A percentile compares a stretch with the other conserved stretches of the same genome.
These are phyloP conservation scores for Erucastrum elatum DNA, from an alignment of 345 rosid genomes.

Conservation along the genomic window DNA sequence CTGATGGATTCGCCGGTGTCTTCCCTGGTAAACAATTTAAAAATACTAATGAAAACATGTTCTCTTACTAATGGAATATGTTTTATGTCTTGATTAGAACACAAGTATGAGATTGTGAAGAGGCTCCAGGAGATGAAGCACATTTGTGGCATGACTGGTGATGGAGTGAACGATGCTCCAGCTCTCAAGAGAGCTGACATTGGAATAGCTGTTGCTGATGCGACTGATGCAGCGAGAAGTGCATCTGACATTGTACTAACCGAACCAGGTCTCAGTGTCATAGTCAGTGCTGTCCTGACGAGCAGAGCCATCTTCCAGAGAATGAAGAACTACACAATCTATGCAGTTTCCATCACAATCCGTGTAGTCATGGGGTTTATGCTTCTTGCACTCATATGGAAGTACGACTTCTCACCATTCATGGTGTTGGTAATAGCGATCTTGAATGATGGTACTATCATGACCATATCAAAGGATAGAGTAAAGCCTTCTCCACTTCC, in stretches of 20 bases:
- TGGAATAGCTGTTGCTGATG: slow-evolving; percentile 97
- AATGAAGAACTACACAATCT: slow-evolving; percentile 97
- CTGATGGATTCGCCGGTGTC: slow-evolving; percentile 95
- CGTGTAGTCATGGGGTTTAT: slow-evolving; percentile 84
- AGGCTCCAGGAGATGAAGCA: slow-evolving; percentile 83
- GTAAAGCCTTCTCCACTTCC: slow-evolving; percentile 88
- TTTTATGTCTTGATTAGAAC: slow-evolving; percentile 49
- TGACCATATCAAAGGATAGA: slow-evolving; percentile 81
- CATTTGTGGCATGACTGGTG: slow-evolving; percentile 98
- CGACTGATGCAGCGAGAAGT: slow-evolving; percentile 90
- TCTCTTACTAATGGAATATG: background rate
- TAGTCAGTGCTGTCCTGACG: slow-evolving; percentile 88
- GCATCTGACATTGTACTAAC: slow-evolving; percentile 94
- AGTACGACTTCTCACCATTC: slow-evolving; percentile 94
- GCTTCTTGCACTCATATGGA: slow-evolving; percentile 91
- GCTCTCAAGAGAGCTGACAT: slow-evolving; percentile 94
- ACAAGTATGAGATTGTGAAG: slow-evolving; percentile 92
- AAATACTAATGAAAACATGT: background rate
- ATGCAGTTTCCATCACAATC: slow-evolving; percentile 91
- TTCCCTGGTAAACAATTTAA: slow-evolving; percentile 89
- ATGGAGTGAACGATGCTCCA: slow-evolving; percentile 97
- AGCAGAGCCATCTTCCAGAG: slow-evolving; percentile 96
- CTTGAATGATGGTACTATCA: slow-evolving; percentile 84
- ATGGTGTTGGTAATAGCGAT: slow-evolving; percentile 91
- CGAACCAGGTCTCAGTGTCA: slow-evolving; percentile 94